Conservation (phyloP, 805 yeast species). For the Wickerhamiella australiensis region DNA sequence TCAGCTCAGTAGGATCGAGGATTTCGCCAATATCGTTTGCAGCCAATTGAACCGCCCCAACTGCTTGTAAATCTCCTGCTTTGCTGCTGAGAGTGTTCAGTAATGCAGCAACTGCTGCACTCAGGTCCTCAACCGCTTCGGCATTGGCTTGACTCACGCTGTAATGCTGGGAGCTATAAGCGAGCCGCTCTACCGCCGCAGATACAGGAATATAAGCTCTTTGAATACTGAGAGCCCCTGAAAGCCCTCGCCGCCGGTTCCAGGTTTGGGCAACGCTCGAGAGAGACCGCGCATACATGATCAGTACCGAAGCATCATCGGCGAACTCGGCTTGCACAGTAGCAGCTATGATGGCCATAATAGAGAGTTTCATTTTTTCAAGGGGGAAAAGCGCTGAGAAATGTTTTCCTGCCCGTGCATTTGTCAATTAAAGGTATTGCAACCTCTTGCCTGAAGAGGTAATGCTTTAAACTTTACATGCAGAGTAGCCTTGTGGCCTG, state of each 20-base stretch:
- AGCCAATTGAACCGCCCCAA: conserved; percentile 18
- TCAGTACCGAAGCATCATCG: conserved; percentile 16
- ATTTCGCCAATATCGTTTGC: conserved; percentile 14
- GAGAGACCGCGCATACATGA: conserved; percentile 30
- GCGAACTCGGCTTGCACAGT: conserved; percentile 12
- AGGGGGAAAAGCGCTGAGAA: too few relatives aligned
- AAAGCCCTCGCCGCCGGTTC: conserved; percentile 18
- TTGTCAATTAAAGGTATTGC: too few relatives aligned
- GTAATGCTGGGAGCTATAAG: conserved; percentile 1
- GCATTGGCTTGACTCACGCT: conserved; percentile 12
- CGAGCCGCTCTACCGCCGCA: conserved; percentile 12
- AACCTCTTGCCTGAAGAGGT: too few relatives aligned
- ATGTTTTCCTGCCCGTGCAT: too few relatives aligned
- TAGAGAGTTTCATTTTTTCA: background rate
- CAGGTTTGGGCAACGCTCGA: conserved; percentile 12
- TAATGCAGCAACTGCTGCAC: conserved; percentile 15
- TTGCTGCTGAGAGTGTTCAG: conserved; percentile 18
- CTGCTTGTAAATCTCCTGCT: conserved; percentile 19
- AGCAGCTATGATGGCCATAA: conserved; percentile 16
- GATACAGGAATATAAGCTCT: conserved; percentile 11
- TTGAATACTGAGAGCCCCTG: conserved; percentile 23
- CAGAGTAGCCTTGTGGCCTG: too few relatives aligned
- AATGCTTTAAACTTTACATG: too few relatives aligned
- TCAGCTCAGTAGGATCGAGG: conserved; percentile 10
- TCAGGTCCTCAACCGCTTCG: conserved; percentile 12